Conservation (phyloP, 768 basidiomycete genomes). For the Sporobolomyces roseus region DNA sequence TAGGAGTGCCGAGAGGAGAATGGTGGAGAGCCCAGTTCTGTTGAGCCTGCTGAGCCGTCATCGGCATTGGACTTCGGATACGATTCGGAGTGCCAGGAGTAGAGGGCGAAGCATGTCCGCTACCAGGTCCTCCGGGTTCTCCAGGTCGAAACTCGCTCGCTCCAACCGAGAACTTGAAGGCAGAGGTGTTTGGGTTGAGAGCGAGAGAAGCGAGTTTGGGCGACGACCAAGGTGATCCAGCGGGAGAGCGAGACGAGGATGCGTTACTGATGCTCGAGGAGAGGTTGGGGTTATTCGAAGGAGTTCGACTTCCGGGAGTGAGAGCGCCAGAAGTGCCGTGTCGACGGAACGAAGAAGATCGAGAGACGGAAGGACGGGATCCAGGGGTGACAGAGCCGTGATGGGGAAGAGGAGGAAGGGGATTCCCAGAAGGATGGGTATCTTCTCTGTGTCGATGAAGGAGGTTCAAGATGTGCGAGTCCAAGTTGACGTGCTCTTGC, state of each 20-base stretch:
- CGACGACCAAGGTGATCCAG: conserved; percentile 24
- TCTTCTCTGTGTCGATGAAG: conserved; percentile 39
- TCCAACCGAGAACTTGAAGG: conserved; percentile 40
- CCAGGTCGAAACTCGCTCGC: conserved; percentile 38
- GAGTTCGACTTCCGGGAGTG: conserved; percentile 18
- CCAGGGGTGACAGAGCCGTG: conserved; percentile 36
- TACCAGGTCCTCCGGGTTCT: background rate
- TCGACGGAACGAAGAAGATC: conserved; percentile 37
- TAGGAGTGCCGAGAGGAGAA: conserved; percentile 40
- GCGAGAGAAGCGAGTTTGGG: conserved; percentile 15
- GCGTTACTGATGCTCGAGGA: conserved; percentile 5
- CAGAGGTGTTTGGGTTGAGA: conserved; percentile 24
- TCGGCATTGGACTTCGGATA: conserved; percentile 33
- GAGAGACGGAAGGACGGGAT: conserved; percentile 33
- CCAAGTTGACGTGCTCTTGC: conserved; percentile 27
- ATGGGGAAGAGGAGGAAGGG: conserved; percentile 37
- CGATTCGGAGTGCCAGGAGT: conserved; percentile 28
- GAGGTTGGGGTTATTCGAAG: conserved; percentile 5
- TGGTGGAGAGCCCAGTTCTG: conserved; percentile 34
- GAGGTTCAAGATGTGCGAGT: conserved; percentile 35
- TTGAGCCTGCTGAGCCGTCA: conserved; percentile 34
- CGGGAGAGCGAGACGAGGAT: conserved; percentile 30
- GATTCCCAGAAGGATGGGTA: conserved; percentile 34
- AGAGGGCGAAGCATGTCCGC: conserved; percentile 6
- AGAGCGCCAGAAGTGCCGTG: conserved; percentile 15